Conservation (phyloP, 2,329 filamentous ascomycete genomes). For the Sporothrix protearum region DNA sequence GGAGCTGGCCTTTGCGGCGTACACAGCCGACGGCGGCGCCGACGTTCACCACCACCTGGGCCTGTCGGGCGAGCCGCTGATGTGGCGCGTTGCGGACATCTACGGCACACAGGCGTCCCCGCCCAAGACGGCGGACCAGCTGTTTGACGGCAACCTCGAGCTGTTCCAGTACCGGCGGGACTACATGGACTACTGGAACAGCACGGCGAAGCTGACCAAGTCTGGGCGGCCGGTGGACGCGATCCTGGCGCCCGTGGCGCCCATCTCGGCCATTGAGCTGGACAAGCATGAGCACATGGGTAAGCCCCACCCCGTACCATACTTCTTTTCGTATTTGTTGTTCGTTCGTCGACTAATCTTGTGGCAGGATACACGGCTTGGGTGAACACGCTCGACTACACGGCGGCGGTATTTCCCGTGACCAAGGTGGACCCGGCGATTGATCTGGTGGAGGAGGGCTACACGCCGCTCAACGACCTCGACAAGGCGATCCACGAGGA, state of each 20-base stretch:
- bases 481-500: constrained; percentile 18
- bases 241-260: constrained; percentile 13
- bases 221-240: constrained; percentile 22
- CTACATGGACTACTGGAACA: constrained; percentile 64
- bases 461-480: constrained; percentile 12
- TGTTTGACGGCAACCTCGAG: constrained; percentile 47
- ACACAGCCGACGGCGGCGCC: constrained; percentile 35
- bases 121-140: constrained; percentile 34
- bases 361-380: constrained; percentile 60
- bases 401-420: constrained; percentile 59
- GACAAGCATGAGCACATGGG: constrained; percentile 3
- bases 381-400: constrained; percentile 69
- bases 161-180: constrained; percentile 54
- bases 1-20: constrained; percentile 39
- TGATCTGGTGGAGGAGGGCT: constrained; percentile 7
- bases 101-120: constrained; percentile 35
- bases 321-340: neutral
- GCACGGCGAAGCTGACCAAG: constrained; percentile 39
- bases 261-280: constrained; percentile 3
- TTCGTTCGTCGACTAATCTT: constrained; percentile 30
- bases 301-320: neutral
- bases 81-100: constrained; percentile 40
- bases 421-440: constrained; percentile 14
- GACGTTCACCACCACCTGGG: constrained; percentile 45
- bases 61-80: constrained; percentile 53